Percentiles rank a stretch among this genome's conserved stretches.
phyloP scores from a whole-genome alignment of 768 basidiomycete genomes.

The Podaxis rugospora region DNA sequence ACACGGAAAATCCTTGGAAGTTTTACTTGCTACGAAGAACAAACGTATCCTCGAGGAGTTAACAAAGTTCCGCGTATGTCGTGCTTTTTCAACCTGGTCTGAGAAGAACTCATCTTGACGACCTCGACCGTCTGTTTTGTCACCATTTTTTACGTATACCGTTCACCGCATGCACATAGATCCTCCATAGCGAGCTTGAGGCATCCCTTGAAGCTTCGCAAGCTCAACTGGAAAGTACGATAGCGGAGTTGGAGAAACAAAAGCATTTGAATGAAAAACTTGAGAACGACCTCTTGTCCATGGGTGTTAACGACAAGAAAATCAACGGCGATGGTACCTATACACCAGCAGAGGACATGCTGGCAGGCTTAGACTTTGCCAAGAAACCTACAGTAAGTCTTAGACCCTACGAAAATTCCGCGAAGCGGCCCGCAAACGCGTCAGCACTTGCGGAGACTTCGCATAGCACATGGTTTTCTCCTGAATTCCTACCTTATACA shows the following conservation, averaged over 20 bases:
- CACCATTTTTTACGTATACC: not conserved
- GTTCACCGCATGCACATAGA: slow-evolving; percentile 36
- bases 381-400: slow-evolving; percentile 41
- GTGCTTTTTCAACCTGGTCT: not conserved
- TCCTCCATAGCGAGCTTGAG: slow-evolving; percentile 80
- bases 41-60: slow-evolving; percentile 89
- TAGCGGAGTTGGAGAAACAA: slow-evolving; percentile 72
- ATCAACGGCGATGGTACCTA: slow-evolving; percentile 15
- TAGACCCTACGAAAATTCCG: not conserved
- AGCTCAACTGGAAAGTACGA: slow-evolving; percentile 52
- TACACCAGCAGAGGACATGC: slow-evolving; percentile 43
- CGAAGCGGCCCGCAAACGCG: not conserved
- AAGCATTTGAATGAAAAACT: slow-evolving; percentile 81
- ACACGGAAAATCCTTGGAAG: slow-evolving; percentile 82
- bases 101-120: not conserved
- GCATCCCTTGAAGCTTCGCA: slow-evolving; percentile 54
- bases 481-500: not conserved
- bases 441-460: not conserved
- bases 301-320: slow-evolving; percentile 54
- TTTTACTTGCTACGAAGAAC: slow-evolving; percentile 90
- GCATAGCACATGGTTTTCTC: not conserved
- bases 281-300: slow-evolving; percentile 83
- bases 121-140: not conserved
- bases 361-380: slow-evolving; percentile 74
- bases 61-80: slow-evolving; percentile 78